phyloP scores from a whole-genome alignment of 345 rosid species.

The Streptanthus diversifolius region DNA sequence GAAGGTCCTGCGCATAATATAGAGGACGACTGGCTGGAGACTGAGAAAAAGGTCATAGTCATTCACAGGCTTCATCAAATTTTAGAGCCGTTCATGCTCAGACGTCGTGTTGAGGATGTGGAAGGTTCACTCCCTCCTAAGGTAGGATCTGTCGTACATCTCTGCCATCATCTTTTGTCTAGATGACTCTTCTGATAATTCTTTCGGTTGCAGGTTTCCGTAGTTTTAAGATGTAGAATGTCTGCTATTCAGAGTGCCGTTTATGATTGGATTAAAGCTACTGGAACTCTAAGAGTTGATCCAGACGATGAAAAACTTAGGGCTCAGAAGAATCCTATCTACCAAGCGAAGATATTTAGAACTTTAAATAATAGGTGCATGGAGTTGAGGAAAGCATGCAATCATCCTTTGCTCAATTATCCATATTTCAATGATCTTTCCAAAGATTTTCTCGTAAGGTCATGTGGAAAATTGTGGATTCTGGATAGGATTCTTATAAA shows the following conservation, averaged over 20 bases:
- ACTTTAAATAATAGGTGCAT: conserved; percentile 94
- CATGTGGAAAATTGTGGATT: conserved; percentile 97
- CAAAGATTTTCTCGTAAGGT: conserved; percentile 85
- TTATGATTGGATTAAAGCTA: conserved; percentile 98
- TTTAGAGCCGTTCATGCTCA: conserved; percentile 99
- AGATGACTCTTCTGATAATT: conserved; percentile 34
- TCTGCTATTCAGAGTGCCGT: conserved; percentile 94
- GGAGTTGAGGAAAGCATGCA: conserved; percentile 97
- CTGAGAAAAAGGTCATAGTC: conserved; percentile 96
- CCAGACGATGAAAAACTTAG: conserved; percentile 87
- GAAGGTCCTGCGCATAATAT: conserved; percentile 76
- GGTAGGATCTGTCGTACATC: conserved; percentile 46
- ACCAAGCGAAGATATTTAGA: conserved; percentile 71
- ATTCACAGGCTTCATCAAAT: conserved; percentile 99
- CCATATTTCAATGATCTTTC: conserved; percentile 87
- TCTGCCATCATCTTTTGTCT: not conserved
- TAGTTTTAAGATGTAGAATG: conserved; percentile 95
- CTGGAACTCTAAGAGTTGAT: conserved; percentile 93
- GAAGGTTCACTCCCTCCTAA: conserved; percentile 99
- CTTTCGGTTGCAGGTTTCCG: conserved; percentile 67
- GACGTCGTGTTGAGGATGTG: conserved; percentile 99
- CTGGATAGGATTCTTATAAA: conserved; percentile 91
- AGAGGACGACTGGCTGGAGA: conserved; percentile 99
- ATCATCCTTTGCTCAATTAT: conserved; percentile 96
- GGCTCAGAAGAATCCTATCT: conserved; percentile 70